Evolutionary conservation across 352 stramenopile genomes (phyloP), one percentile per base, ranked within the genome.

Genomic region (Globisporangium nunn): DNA sequence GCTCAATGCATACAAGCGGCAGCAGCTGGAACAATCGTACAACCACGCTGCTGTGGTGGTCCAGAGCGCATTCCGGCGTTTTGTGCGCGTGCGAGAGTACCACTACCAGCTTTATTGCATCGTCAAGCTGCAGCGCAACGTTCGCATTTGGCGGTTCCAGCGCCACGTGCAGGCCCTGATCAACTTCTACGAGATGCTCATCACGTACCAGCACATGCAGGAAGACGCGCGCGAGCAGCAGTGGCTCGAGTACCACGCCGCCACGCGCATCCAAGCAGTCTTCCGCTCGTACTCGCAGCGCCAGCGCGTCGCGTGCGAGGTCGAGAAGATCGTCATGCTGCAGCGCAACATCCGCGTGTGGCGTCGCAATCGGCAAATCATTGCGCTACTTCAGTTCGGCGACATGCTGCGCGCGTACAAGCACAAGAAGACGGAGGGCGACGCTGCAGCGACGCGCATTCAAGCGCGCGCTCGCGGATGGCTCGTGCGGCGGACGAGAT

Each of bases 331-430:
- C 14, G 53, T 50, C 23, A 23, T 68, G 35, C 50, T 82, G 15
- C 74, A 82, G 62, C 63, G 57, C 10, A 81, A 74, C 44, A 51
- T 74, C 6, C 72, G 68, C 2, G 54, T 66, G 50, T 77, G 73
- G 70, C 74, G 72, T 28, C 68, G 68, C 45, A 66, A 67, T 31
- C 51, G 39, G 55, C 71, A 80, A 23, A 50, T 81, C 17, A 43
- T 31, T 11, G 71, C 54, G 3, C 49, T 85, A 23, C 23, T 71
- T 23, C 43, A 28, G 37, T 85, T 85, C 41, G 62, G 57, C 18
- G 47, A 40, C 14, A 63, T 72, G 65, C 60, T 81, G 1, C 33
- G 66, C 28, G 11, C 35, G 23, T 78, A 74, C 54, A 64, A 67
- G 29, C 66, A 59, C 5, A 63, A 74, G 33, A 69, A 63, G 3